Percentiles rank a stretch among this genome's conserved stretches.
Conservation (phyloP, 2,329 filamentous ascomycete genomes). For the Zasmidium cellare region DNA sequence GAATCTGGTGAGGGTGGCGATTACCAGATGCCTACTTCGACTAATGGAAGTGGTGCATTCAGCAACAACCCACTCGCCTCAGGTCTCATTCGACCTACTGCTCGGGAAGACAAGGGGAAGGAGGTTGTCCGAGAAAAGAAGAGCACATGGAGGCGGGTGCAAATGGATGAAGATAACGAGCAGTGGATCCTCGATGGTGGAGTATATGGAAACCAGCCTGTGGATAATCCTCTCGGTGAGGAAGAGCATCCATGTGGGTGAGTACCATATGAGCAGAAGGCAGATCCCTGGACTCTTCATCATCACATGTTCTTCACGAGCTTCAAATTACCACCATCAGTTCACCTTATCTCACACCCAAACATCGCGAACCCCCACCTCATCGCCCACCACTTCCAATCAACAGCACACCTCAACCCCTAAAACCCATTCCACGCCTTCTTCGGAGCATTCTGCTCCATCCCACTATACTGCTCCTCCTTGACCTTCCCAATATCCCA, state of each 20-base stretch:
- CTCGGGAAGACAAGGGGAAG: slow-evolving; percentile 51
- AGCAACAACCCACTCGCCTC: slow-evolving; percentile 68
- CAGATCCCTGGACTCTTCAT: neutral
- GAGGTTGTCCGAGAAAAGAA: slow-evolving; percentile 37
- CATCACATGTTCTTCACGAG: neutral
- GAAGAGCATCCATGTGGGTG: slow-evolving; percentile 17
- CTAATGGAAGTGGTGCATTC: slow-evolving; percentile 57
- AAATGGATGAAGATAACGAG: slow-evolving; percentile 57
- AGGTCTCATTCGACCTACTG: slow-evolving; percentile 64
- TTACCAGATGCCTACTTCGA: slow-evolving; percentile 31
- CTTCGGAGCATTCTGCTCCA: neutral
- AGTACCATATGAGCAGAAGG: neutral
- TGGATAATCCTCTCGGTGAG: slow-evolving; percentile 8
- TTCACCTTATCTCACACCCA: too few species aligned
- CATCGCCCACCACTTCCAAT: too few species aligned
- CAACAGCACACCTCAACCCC: too few species aligned
- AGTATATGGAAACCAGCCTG: slow-evolving; percentile 41
- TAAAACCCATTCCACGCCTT: slow-evolving; percentile 9
- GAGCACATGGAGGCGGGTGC: slow-evolving; percentile 51
- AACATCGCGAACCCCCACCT: too few species aligned
- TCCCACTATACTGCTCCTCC: slow-evolving; percentile 2
- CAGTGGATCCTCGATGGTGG: slow-evolving; percentile 55
- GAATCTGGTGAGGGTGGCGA: slow-evolving; percentile 35
- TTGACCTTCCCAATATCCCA: slow-evolving; percentile 2
- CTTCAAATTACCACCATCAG: too few species aligned